These are phyloP conservation scores for Paramarasmius palmivorus DNA, from an alignment of 1,284 basidiomycete genomes.

Conservation along the genomic window DNA sequence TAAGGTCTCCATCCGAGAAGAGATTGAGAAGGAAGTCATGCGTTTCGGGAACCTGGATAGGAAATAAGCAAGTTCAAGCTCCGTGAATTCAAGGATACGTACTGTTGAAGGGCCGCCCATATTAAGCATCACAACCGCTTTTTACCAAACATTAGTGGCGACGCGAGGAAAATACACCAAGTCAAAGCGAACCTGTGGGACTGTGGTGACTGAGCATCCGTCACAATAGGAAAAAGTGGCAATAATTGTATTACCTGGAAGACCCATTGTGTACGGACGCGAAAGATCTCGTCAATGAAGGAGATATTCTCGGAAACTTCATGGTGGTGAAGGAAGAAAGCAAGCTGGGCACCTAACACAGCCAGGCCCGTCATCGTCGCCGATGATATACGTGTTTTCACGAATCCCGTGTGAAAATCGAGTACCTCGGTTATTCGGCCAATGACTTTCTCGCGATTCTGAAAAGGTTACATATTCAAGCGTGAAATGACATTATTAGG, in stretches of 20 bases:
- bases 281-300: conserved; percentile 9
- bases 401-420: too few species aligned
- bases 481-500: too few species aligned
- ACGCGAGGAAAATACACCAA: conserved; percentile 8
- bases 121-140: conserved; percentile 95
- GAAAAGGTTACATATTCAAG: too few species aligned
- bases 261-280: conserved; percentile 2
- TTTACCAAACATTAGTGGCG: conserved; percentile 15
- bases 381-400: too few species aligned
- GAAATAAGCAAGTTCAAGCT: conserved; percentile 10
- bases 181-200: conserved; percentile 57
- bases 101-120: conserved; percentile 98
- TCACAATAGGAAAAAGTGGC: background rate
- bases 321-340: background rate
- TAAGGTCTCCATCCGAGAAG: conserved; percentile 94
- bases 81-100: conserved; percentile 25
- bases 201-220: conserved; percentile 28
- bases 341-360: background rate
- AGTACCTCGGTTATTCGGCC: too few species aligned
- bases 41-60: conserved; percentile 75
- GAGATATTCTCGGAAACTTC: background rate
- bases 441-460: too few species aligned
- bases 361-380: too few species aligned
- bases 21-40: conserved; percentile 91
- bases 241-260: background rate